These are phyloP conservation scores for Puccinia horiana DNA, from an alignment of 1,284 basidiomycete species.

Conservation along the genomic window DNA sequence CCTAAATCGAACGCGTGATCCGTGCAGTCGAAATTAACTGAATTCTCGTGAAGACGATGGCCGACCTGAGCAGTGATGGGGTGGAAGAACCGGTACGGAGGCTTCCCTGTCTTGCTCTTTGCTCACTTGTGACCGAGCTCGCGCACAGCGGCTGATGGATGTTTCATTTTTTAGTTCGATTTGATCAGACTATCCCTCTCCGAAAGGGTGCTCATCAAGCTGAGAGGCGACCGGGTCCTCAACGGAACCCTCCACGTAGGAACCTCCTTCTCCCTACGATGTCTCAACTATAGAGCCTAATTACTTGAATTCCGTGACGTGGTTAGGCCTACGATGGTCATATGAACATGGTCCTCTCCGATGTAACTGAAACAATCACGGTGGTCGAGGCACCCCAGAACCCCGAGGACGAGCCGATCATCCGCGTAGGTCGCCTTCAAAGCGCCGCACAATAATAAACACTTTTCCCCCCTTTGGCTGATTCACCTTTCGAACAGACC, in stretches of 20 bases:
- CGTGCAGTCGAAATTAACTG: background rate
- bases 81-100: conserved; percentile 46
- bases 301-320: background rate
- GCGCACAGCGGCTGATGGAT: conserved; percentile 1
- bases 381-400: conserved; percentile 69
- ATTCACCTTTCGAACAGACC: conserved; percentile 64
- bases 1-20: background rate
- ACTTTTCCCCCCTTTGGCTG: background rate
- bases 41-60: conserved; percentile 8
- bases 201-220: conserved; percentile 93
- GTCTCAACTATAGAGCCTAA: background rate
- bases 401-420: conserved; percentile 46
- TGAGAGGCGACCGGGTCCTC: conserved; percentile 90
- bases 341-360: conserved; percentile 97
- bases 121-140: background rate
- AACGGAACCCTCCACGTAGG: conserved; percentile 88
- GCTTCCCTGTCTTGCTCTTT: background rate
- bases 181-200: conserved; percentile 91
- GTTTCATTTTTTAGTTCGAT: conserved; percentile 75
- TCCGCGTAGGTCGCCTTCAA: conserved; percentile 57
- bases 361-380: conserved; percentile 95
- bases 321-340: conserved; percentile 94
- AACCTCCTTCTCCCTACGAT: conserved; percentile 36
- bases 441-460: background rate
- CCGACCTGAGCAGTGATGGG: conserved; percentile 42